phyloP scores from a whole-genome alignment of 331 rosid species.

The Acacia pycnantha region DNA sequence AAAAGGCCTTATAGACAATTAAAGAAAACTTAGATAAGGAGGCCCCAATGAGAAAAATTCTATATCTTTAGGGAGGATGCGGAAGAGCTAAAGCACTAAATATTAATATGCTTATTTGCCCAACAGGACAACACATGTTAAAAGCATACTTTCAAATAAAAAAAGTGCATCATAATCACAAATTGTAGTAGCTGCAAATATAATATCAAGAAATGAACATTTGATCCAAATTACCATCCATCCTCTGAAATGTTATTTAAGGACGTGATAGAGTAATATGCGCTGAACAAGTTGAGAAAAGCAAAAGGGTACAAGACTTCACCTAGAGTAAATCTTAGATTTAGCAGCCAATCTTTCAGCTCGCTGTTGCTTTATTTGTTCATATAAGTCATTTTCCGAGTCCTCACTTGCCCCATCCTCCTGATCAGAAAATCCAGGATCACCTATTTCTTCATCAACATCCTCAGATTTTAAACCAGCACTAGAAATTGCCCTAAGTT shows the following conservation, averaged over 20 bases:
- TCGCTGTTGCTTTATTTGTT: constrained; percentile 51
- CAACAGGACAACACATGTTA: background rate
- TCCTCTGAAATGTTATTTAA: background rate
- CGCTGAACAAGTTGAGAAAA: background rate
- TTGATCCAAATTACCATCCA: background rate
- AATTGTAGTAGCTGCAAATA: background rate
- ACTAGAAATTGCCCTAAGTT: constrained; percentile 62
- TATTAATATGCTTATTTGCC: background rate
- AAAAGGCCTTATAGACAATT: background rate
- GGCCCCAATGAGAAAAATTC: background rate
- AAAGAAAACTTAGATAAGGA: background rate
- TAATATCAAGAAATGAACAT: background rate
- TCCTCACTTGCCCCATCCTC: constrained; percentile 47
- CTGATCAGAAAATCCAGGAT: constrained; percentile 37
- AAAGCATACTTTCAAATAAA: background rate
- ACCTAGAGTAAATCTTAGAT: constrained; percentile 62
- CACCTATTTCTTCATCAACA: constrained; percentile 36
- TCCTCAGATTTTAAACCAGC: constrained; percentile 62
- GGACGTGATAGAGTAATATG: background rate
- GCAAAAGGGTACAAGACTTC: constrained; percentile 23
- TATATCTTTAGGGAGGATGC: background rate
- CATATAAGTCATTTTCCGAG: constrained; percentile 69
- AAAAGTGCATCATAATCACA: background rate
- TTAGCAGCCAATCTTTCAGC: constrained; percentile 76
- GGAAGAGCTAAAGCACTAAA: background rate